Conservation (phyloP, 305 asterid species). For the Petunia hybrid region DNA sequence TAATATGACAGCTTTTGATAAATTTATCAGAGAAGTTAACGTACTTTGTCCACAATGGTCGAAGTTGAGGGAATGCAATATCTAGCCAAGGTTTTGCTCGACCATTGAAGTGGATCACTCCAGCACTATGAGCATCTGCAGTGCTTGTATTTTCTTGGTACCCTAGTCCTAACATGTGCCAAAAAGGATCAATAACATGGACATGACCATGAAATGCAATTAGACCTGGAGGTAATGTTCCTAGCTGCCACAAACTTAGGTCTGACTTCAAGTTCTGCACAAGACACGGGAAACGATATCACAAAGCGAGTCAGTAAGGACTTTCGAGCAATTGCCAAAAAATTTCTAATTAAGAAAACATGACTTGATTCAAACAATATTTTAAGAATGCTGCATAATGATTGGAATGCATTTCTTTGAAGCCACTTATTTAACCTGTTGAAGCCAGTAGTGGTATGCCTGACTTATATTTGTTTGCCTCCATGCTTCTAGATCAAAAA, state of each 20-base stretch:
- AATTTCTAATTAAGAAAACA: background rate
- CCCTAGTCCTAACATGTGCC: slow-evolving; percentile 98
- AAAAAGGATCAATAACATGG: slow-evolving; percentile 69
- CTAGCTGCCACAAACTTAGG: slow-evolving; percentile 94
- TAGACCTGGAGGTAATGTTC: slow-evolving; percentile 91
- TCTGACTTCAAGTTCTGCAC: slow-evolving; percentile 92
- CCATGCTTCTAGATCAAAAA: slow-evolving; percentile 34
- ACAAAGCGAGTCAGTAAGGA: slow-evolving; percentile 21
- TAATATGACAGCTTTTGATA: slow-evolving; percentile 78
- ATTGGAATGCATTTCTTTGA: background rate
- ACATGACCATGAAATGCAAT: slow-evolving; percentile 91
- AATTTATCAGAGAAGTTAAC: slow-evolving; percentile 82
- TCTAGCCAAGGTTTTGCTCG: slow-evolving; percentile 99
- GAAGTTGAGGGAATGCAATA: slow-evolving; percentile 85
- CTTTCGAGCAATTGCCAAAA: slow-evolving; percentile 6
- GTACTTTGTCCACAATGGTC: slow-evolving; percentile 81
- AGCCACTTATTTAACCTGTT: slow-evolving; percentile 36
- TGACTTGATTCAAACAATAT: background rate
- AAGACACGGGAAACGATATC: slow-evolving; percentile 25
- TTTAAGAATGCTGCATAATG: slow-evolving; percentile 7
- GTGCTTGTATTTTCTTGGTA: slow-evolving; percentile 84
- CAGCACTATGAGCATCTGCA: slow-evolving; percentile 75
- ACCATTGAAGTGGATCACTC: slow-evolving; percentile 87
- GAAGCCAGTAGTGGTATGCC: slow-evolving; percentile 32
- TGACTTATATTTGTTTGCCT: slow-evolving; percentile 36